Evolutionary conservation across 306 rosid species (phyloP).

Genomic region (Glycine soja): DNA sequence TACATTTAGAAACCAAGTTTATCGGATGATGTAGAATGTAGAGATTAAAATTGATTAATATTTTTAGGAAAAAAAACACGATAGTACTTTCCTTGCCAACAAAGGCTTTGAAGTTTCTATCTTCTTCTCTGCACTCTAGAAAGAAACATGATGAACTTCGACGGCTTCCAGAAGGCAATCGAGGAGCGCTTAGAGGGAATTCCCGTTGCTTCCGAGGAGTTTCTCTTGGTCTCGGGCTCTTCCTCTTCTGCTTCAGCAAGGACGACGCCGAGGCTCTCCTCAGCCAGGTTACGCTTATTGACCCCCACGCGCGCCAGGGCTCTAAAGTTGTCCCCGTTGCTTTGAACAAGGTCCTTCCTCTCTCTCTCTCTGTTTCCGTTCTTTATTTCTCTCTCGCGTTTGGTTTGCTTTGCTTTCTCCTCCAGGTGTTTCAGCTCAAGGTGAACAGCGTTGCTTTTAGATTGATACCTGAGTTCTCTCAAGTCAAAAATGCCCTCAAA

Average conservation of each 20-base stretch:
- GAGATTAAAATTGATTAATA: too few relatives aligned
- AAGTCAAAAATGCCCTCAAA: conserved; percentile 74
- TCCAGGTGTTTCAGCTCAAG: conserved; percentile 76
- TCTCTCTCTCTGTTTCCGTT: too few relatives aligned
- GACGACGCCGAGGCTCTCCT: conserved; percentile 88
- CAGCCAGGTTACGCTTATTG: conserved; percentile 65
- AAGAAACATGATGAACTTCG: conserved; percentile 34
- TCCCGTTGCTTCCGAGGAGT: conserved; percentile 82
- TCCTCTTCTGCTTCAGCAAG: conserved; percentile 85
- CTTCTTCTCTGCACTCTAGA: too few relatives aligned
- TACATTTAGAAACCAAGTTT: too few relatives aligned
- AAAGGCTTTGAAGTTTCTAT: too few relatives aligned
- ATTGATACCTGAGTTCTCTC: conserved; percentile 84
- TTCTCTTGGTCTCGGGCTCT: conserved; percentile 79
- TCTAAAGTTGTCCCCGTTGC: conserved; percentile 94
- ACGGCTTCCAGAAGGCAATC: conserved; percentile 57
- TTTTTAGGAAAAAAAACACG: too few relatives aligned
- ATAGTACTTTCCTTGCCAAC: too few relatives aligned
- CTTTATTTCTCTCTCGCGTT: too few relatives aligned
- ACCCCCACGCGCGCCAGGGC: conserved; percentile 66
- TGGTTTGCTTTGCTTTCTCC: too few relatives aligned
- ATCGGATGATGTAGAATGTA: too few relatives aligned
- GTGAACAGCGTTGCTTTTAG: conserved; percentile 88
- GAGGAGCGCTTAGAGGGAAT: conserved; percentile 86
- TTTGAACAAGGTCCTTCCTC: conserved; percentile 58